These are phyloP conservation scores for Sporothrix inflata DNA, from an alignment of 2,329 filamentous ascomycete species.

Conservation along the genomic window DNA sequence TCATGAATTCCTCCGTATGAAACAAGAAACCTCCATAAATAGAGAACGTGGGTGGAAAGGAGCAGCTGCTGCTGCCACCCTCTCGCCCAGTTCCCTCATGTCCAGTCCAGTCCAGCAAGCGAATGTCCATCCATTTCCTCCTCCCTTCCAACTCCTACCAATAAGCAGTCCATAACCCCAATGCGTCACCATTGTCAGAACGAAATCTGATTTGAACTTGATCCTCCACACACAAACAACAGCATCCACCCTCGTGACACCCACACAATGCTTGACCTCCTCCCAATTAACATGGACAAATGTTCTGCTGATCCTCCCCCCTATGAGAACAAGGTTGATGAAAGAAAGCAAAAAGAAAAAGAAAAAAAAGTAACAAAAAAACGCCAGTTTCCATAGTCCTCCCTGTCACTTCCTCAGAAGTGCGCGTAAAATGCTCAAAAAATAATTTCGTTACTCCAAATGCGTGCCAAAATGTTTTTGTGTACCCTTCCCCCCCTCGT, in stretches of 20 bases:
- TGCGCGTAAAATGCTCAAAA: constrained; percentile 29
- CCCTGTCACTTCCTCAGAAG: constrained; percentile 23
- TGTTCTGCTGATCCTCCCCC: too few relatives aligned
- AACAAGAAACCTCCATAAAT: constrained; percentile 8
- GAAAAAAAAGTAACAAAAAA: background rate
- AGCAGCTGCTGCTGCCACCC: background rate
- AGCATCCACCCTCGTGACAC: background rate
- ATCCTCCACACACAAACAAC: background rate
- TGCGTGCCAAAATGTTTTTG: constrained; percentile 25
- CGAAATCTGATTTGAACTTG: background rate
- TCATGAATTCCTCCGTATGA: constrained; percentile 19
- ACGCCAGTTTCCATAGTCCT: constrained; percentile 18
- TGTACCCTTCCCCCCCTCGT: background rate
- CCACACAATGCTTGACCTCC: background rate
- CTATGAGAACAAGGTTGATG: background rate
- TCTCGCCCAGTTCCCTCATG: background rate
- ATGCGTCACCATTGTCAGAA: background rate
- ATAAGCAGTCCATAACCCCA: constrained; percentile 3
- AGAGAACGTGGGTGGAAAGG: background rate
- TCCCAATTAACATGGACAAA: constrained; percentile 11
- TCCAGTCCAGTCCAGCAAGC: background rate
- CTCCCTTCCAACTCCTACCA: constrained; percentile 3
- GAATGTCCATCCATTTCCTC: background rate
- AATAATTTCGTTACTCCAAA: constrained; percentile 29
- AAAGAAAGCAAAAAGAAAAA: constrained; percentile 11